phyloP scores from a whole-genome alignment of 179 eudicot genomes.

The Spergularia azorica region DNA sequence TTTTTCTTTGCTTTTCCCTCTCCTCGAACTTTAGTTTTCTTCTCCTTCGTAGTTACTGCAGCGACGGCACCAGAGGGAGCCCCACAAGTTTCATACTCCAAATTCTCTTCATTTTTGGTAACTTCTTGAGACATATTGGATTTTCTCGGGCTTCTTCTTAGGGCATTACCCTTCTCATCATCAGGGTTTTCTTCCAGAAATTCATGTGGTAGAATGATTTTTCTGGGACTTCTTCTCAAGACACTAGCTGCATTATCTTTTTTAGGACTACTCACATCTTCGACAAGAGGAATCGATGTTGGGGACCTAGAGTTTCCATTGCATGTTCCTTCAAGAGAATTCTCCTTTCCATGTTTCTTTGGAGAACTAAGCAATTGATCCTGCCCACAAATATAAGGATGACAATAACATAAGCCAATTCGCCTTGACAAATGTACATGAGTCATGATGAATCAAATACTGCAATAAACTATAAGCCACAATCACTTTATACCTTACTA shows the following conservation, averaged over 20 bases:
- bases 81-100: constrained; percentile 1
- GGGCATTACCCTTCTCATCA: not conserved
- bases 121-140: constrained; percentile 12
- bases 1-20: constrained; percentile 25
- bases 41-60: constrained; percentile 26
- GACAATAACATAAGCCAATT: constrained; percentile 9
- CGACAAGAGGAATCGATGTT: not conserved
- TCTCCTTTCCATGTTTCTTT: constrained; percentile 49
- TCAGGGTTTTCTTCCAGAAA: constrained; percentile 23
- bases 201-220: constrained; percentile 25
- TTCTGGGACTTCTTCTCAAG: constrained; percentile 33
- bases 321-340: constrained; percentile 38
- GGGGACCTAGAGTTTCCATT: constrained; percentile 31
- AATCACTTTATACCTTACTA: constrained; percentile 29
- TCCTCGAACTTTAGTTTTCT: constrained; percentile 20
- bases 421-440: not conserved
- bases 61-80: not conserved
- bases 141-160: constrained; percentile 26
- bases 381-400: constrained; percentile 34
- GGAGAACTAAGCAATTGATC: constrained; percentile 36
- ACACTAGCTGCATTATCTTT: constrained; percentile 8
- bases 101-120: constrained; percentile 21
- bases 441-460: not conserved
- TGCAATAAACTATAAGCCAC: not conserved
- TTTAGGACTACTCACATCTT: constrained; percentile 26